Evolutionary conservation across 352 stramenopile genomes (phyloP), one percentile per base, ranked within the genome.

Genomic region (Phytophthora boehmeriae): DNA sequence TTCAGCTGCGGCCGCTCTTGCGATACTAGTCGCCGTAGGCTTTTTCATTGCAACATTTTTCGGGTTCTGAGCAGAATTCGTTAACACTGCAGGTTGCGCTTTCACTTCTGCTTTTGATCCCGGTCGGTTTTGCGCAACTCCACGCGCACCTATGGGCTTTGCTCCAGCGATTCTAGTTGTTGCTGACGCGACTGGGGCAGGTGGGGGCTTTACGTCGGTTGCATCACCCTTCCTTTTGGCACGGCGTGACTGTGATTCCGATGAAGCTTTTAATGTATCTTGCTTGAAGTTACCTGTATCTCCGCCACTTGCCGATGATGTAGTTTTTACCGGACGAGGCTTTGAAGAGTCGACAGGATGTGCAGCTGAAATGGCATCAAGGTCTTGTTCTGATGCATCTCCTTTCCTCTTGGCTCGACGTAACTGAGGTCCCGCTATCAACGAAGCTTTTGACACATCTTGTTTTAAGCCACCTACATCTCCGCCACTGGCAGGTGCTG

Each of bases 31-130:
- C 0, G 65, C 65, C 41, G 75, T 75, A 28, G 65, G 64, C 41
- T 72, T 70, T 54, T 63, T 71, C 47, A 65, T 71, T 14, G 62
- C 64, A 5, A 64, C 57, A 28, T 63, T 76, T 14, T 66, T 60
- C 2, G 51, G 14, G n/a, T 71, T 49, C 0, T 63, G 52, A 2
- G 49, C 27, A 42, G 50, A 38, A 2, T 53, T 69, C 3, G 48
- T 30, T 27, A 49, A 48, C 14, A 55, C 42, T 16, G 35, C 38
- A 17, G 32, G 4, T 25, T 62, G 65, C 9, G 23, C 20, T 19
- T 61, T 70, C 5, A 25, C 10, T 17, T 60, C 54, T 9, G 50
- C 14, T 9, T 35, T 38, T n/a, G 30, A 16, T 32, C 59, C 64
- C 19, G 38, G 14, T 41, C 54, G 60, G 25, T 52, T 58, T 1